Evolutionary conservation across 139 green algal species (phyloP).

Genomic region (Ettlia oleoabundans): DNA sequence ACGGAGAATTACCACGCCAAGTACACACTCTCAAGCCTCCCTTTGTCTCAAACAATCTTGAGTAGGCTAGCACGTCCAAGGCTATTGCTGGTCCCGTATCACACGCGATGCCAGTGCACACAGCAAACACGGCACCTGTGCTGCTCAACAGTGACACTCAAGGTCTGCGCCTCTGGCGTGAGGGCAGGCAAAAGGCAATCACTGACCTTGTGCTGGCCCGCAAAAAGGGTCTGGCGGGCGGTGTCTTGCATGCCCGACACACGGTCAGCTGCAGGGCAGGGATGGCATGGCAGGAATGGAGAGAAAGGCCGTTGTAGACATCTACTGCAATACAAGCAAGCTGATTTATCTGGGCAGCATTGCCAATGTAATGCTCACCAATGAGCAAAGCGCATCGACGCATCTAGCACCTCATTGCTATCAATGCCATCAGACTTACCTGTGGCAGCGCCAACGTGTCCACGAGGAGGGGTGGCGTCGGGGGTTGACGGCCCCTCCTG

Average conservation of each 20-base stretch:
- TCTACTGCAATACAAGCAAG: neutral
- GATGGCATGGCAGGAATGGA: neutral
- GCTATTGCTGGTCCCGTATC: too few species aligned
- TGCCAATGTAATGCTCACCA: too few species aligned
- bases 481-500: neutral
- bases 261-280: neutral
- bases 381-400: neutral
- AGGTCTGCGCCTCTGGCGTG: neutral
- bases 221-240: neutral
- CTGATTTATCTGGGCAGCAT: neutral
- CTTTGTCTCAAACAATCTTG: too few species aligned
- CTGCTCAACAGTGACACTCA: neutral
- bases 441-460: neutral
- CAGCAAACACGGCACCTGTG: too few species aligned
- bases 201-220: neutral
- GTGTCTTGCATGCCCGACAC: slow-evolving; percentile 23
- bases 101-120: too few species aligned
- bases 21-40: too few species aligned
- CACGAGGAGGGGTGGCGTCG: neutral
- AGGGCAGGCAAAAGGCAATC: too few species aligned
- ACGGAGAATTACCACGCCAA: too few species aligned
- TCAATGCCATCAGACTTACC: too few species aligned
- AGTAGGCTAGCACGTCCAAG: too few species aligned
- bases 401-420: too few species aligned
- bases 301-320: too few species aligned